Evolutionary conservation across 148 eudicot genomes (phyloP), one percentile per base, ranked within the genome.

Genomic region (Chenopodium formosanum): DNA sequence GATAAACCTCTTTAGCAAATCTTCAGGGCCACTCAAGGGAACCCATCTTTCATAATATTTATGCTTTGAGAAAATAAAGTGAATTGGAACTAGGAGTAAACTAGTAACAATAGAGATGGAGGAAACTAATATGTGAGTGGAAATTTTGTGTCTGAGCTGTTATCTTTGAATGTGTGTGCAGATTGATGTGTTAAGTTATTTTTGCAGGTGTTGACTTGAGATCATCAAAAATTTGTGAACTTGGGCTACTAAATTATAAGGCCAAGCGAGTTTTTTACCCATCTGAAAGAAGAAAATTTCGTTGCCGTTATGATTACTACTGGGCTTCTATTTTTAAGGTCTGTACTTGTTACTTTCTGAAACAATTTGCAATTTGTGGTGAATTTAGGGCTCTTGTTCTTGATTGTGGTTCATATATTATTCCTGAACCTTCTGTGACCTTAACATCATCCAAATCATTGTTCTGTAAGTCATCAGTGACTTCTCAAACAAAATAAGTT

Each of bases 301-400:
- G 99, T 73, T 96, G 99, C 79, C 98, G 86, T 74, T 87, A 92
- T 89, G 99, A 96, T 91, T 96, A 94, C 89, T 96, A 96, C 76
- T 96, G 99, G 99, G 97, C 99, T 81, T 96, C 99, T 73, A 84
- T 96, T 79, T 94, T 96, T 83, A 82, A 94, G 98, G 99, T 96
- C 29, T 7, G 7, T 37, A 37, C 40, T 40, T 53, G 23, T 50
- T 74, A 66, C 82, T 75, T 65, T 60, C 80, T 74, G 37, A 34
- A 14, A 25, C 80, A 50, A 74, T 25, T 32, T 53, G 34, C 65
- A 27, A 29, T 4, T 67, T 66, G 52, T 66, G 79, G 4, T 53
- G 19, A 78, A 40, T 56, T 60, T 46, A 22, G 70, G 47, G 32
- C 17, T 32, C 76, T 79, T 10, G 44, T 52, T 72, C 40, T 16